Percentiles rank a stretch among this genome's conserved stretches.
phyloP scores from a whole-genome alignment of 148 eudicot species.

The Rhododendron griersonianum region DNA sequence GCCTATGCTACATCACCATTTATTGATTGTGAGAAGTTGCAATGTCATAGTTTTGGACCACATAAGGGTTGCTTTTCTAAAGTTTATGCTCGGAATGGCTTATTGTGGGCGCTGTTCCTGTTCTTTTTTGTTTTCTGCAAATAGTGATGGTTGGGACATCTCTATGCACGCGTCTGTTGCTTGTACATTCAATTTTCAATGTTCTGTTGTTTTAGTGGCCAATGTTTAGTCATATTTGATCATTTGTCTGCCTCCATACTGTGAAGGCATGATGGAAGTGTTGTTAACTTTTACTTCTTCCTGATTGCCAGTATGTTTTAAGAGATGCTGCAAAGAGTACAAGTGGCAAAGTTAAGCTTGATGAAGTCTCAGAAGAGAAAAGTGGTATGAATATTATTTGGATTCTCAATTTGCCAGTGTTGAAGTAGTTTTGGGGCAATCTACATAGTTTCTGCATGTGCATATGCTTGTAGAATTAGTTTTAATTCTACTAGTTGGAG shows the following conservation, averaged over 20 bases:
- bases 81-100: background rate
- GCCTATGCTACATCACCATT: background rate
- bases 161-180: background rate
- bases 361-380: conserved; percentile 40
- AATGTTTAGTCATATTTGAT: background rate
- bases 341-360: conserved; percentile 64
- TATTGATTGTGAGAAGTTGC: background rate
- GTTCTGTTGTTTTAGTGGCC: background rate
- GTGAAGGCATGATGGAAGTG: background rate
- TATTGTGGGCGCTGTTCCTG: background rate
- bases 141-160: background rate
- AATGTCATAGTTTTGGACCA: background rate
- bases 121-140: background rate
- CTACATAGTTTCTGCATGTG: background rate
- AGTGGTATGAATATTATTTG: conserved; percentile 37
- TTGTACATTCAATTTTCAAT: background rate
- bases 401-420: background rate
- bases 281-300: background rate
- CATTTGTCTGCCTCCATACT: background rate
- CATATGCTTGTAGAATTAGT: background rate
- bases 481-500: background rate
- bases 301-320: conserved; percentile 55
- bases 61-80: background rate
- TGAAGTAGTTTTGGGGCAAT: background rate
- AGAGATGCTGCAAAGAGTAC: conserved; percentile 55